These are phyloP conservation scores for Ophiocordyceps camponoti-saundersi DNA, from an alignment of 2,329 filamentous ascomycete species.

Conservation along the genomic window DNA sequence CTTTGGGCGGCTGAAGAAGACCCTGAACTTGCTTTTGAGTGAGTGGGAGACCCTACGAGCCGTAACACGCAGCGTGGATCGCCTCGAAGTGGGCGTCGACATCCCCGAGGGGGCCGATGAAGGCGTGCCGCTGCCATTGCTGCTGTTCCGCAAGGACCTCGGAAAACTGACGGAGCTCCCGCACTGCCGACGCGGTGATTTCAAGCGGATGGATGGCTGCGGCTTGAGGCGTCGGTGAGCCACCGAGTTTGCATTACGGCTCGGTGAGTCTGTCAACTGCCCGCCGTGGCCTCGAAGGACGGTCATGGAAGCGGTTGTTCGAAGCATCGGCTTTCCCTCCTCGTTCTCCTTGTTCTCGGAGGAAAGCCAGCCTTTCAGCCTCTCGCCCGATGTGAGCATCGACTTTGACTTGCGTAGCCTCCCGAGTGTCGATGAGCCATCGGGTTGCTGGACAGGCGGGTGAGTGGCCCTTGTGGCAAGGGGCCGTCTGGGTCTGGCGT, in stretches of 20 bases:
- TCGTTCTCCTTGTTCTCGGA: conserved; percentile 13
- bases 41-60: conserved; percentile 45
- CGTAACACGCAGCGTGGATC: conserved; percentile 25
- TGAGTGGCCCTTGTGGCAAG: conserved; percentile 12
- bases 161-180: conserved; percentile 21
- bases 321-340: conserved; percentile 10
- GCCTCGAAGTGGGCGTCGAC: conserved; percentile 9
- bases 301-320: conserved; percentile 37
- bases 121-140: conserved; percentile 19
- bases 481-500: conserved; percentile 10
- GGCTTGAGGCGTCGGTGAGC: conserved; percentile 17
- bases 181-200: conserved; percentile 16
- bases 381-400: conserved; percentile 22
- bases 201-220: conserved; percentile 27
- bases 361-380: conserved; percentile 1
- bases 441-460: background rate
- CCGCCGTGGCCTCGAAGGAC: conserved; percentile 22
- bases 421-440: conserved; percentile 18
- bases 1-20: conserved; percentile 14
- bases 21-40: conserved; percentile 43
- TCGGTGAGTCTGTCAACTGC: conserved; percentile 15
- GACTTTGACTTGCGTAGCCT: conserved; percentile 38
- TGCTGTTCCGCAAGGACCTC: conserved; percentile 31
- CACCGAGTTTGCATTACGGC: conserved; percentile 19
- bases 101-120: conserved; percentile 13